Evolutionary conservation across 305 asterid genomes (phyloP).

Genomic region (Fraxinus platypoda): DNA sequence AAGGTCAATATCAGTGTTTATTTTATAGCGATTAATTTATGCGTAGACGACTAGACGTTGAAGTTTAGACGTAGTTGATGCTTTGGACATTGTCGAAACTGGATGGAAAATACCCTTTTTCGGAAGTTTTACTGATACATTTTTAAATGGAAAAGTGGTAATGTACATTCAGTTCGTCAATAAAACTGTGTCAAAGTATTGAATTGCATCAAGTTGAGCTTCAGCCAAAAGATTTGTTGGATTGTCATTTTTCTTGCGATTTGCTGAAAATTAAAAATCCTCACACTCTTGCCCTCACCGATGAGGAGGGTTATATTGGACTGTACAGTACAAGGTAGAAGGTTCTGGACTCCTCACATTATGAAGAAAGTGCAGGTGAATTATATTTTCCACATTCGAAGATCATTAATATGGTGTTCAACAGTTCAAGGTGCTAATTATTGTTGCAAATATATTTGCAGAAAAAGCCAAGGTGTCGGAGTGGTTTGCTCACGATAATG

Average conservation of each 20-base stretch:
- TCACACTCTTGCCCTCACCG: slow-evolving; percentile 69
- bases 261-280: slow-evolving; percentile 51
- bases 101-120: not conserved
- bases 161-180: not conserved
- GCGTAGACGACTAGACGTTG: not conserved
- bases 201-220: not conserved
- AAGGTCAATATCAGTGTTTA: slow-evolving; percentile 37
- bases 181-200: not conserved
- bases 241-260: not conserved
- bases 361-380: slow-evolving; percentile 60
- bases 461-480: slow-evolving; percentile 63
- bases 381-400: not conserved
- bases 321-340: slow-evolving; percentile 58
- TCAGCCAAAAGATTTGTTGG: not conserved
- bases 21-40: not conserved
- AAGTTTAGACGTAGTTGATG: not conserved
- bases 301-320: slow-evolving; percentile 71
- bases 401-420: not conserved
- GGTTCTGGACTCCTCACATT: slow-evolving; percentile 44
- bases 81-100: not conserved
- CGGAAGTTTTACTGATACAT: not conserved
- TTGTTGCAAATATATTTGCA: slow-evolving; percentile 30
- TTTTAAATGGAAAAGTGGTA: slow-evolving; percentile 48
- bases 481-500: slow-evolving; percentile 84
- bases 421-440: not conserved